Evolutionary conservation across 1,284 basidiomycete species (phyloP).

Genomic region (Earliella scabrosa): DNA sequence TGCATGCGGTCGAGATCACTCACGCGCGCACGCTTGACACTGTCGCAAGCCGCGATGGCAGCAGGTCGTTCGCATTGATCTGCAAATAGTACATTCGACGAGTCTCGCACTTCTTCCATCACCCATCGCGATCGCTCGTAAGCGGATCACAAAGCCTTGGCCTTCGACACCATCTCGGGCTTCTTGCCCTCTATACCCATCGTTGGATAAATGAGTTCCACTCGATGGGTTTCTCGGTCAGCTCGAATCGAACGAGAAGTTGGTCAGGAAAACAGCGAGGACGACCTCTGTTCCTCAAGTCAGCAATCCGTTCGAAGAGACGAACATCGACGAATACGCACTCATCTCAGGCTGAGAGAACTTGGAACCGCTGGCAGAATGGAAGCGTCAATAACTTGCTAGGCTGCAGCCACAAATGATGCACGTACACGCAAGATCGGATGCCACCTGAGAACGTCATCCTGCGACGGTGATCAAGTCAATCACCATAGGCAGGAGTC

Average conservation of each 20-base stretch:
- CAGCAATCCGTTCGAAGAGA: background rate
- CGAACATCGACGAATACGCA: constrained; percentile 17
- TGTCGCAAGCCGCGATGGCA: no score
- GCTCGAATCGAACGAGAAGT: constrained; percentile 11
- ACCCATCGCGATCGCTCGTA: no score
- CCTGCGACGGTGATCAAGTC: constrained; percentile 19
- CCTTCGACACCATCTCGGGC: constrained; percentile 11
- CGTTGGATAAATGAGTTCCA: constrained; percentile 27
- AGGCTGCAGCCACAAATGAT: background rate
- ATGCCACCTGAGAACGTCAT: constrained; percentile 39
- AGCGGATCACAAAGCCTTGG: background rate
- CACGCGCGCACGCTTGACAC: no score
- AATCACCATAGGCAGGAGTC: background rate
- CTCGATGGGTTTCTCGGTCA: constrained; percentile 22
- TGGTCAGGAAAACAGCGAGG: constrained; percentile 7
- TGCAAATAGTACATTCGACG: background rate
- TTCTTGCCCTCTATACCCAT: constrained; percentile 3
- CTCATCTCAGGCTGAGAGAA: constrained; percentile 42
- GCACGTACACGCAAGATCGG: constrained; percentile 38
- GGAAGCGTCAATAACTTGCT: background rate
- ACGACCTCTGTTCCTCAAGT: constrained; percentile 13
- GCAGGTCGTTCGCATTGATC: no score
- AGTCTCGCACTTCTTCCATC: no score
- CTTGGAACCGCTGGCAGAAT: constrained; percentile 35
- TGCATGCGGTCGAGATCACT: no score